These are phyloP conservation scores for Rhododendron mucronatum DNA, from an alignment of 148 eudicot species.

Conservation along the genomic window DNA sequence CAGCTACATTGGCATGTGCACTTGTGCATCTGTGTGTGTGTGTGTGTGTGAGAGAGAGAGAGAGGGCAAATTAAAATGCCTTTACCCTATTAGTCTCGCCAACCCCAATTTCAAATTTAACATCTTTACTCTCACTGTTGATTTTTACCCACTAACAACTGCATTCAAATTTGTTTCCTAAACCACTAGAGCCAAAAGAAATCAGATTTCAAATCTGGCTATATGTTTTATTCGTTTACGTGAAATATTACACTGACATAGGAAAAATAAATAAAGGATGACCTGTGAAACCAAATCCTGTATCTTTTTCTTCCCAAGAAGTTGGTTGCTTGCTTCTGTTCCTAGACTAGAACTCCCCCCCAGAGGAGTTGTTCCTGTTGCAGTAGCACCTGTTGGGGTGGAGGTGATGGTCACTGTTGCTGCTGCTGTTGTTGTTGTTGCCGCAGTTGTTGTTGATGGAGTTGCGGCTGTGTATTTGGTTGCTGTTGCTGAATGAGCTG, in stretches of 20 bases:
- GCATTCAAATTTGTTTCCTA: neutral
- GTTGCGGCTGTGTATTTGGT: constrained; percentile 37
- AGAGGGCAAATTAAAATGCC: neutral
- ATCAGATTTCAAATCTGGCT: neutral
- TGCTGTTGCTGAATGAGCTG: constrained; percentile 67
- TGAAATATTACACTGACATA: neutral
- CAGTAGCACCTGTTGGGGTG: constrained; percentile 51
- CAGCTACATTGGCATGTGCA: neutral
- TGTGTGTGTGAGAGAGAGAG: neutral
- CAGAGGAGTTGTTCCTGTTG: constrained; percentile 71
- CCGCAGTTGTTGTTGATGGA: constrained; percentile 40
- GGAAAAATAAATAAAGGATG: neutral
- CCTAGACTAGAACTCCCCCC: constrained; percentile 97
- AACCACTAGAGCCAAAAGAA: neutral
- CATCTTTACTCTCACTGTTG: neutral
- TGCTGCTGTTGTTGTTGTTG: constrained; percentile 34
- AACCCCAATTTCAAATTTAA: neutral
- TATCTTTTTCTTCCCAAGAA: constrained; percentile 86
- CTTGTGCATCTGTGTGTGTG: neutral
- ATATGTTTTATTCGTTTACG: neutral
- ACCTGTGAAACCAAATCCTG: constrained; percentile 96
- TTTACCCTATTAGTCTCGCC: neutral
- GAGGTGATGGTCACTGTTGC: constrained; percentile 22
- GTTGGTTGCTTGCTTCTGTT: constrained; percentile 86
- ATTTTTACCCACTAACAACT: neutral